Conservation (phyloP, 2,329 filamentous ascomycete genomes). For the Penicillium sp. region DNA sequence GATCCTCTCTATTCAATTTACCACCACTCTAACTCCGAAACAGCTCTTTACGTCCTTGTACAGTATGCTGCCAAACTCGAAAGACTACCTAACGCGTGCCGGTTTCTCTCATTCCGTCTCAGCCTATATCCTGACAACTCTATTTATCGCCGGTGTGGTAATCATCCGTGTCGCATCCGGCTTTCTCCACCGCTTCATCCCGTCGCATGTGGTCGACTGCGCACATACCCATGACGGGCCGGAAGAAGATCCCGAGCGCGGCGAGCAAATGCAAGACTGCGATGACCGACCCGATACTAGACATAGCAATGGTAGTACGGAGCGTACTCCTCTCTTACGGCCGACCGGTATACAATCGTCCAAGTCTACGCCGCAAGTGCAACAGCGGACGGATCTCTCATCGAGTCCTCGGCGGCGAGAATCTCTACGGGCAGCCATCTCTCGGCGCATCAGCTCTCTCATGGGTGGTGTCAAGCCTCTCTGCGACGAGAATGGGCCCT, state of each 20-base stretch:
- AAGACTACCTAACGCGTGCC: conserved; percentile 73
- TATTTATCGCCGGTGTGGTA: conserved; percentile 56
- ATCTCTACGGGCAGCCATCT: conserved; percentile 45
- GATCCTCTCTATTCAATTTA: background rate
- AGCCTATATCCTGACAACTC: conserved; percentile 55
- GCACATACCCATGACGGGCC: conserved; percentile 51
- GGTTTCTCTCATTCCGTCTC: conserved; percentile 71
- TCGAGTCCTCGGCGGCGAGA: conserved; percentile 32
- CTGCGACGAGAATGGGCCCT: conserved; percentile 65
- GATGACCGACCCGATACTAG: conserved; percentile 21
- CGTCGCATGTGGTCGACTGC: conserved; percentile 58
- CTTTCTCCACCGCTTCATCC: conserved; percentile 55
- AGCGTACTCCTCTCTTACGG: conserved; percentile 41
- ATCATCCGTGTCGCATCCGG: conserved; percentile 54
- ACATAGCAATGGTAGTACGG: conserved; percentile 27
- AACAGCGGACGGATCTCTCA: conserved; percentile 23
- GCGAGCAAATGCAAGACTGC: conserved; percentile 29
- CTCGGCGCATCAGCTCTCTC: conserved; percentile 55
- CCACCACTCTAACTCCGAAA: conserved; percentile 6
- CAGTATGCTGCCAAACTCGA: conserved; percentile 89
- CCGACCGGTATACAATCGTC: conserved; percentile 19
- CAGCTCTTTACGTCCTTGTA: conserved; percentile 91
- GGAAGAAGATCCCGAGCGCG: conserved; percentile 45
- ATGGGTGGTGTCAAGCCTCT: conserved; percentile 56
- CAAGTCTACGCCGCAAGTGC: conserved; percentile 34